Evolutionary conservation across 2,329 filamentous ascomycete genomes (phyloP).

Genomic region (Penicillium janthinellum): DNA sequence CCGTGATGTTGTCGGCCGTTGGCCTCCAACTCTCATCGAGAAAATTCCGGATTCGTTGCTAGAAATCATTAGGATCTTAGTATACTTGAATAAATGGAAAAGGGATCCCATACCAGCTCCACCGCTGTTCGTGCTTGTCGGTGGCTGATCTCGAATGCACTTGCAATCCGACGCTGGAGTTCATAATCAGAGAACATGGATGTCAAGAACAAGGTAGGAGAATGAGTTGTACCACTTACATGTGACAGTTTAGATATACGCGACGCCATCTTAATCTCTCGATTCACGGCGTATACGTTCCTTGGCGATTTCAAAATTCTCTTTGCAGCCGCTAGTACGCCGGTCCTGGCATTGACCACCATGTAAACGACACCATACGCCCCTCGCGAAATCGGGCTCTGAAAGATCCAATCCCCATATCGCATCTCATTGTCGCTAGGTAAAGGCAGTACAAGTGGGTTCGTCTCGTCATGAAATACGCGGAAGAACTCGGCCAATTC

Average conservation of each 20-base stretch:
- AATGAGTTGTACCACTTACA: neutral
- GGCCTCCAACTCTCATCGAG: neutral
- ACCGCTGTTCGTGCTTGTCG: neutral
- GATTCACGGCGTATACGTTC: neutral
- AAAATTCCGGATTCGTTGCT: neutral
- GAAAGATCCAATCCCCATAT: neutral
- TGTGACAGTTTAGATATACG: neutral
- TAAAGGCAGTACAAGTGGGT: neutral
- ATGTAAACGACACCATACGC: neutral
- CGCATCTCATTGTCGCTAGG: neutral
- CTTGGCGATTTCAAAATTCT: neutral
- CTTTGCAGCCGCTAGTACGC: neutral
- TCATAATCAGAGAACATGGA: neutral
- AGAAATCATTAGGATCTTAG: neutral
- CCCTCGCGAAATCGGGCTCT: neutral
- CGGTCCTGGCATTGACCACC: neutral
- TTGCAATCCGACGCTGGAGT: neutral
- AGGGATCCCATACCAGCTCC: neutral
- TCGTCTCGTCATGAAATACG: neutral
- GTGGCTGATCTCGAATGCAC: neutral
- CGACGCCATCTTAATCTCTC: neutral
- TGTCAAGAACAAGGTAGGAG: too few species aligned
- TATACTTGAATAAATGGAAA: neutral
- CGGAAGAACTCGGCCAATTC: neutral
- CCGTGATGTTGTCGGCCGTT: neutral